phyloP scores from a whole-genome alignment of 2,329 filamentous ascomycete genomes.

The Metarhizium anisopliae region DNA sequence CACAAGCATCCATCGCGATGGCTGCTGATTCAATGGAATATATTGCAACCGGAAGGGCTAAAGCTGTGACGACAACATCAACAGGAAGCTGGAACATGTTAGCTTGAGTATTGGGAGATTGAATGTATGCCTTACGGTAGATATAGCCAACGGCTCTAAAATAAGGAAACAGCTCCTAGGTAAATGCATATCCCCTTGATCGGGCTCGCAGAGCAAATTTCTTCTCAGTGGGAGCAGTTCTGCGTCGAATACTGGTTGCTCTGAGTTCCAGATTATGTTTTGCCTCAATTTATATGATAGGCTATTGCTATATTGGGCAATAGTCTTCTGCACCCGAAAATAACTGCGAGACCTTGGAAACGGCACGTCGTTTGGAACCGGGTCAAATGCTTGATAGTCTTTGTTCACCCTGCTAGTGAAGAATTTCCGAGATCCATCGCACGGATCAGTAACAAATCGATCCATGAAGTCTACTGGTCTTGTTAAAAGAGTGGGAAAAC shows the following conservation, averaged over 20 bases:
- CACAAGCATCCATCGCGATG: conserved; percentile 68
- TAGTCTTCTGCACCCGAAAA: conserved; percentile 41
- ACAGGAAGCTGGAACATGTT: conserved; percentile 49
- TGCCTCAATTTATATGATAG: conserved; percentile 53
- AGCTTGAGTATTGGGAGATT: conserved; percentile 4
- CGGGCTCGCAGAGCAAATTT: conserved; percentile 68
- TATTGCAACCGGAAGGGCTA: conserved; percentile 75
- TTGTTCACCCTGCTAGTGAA: conserved; percentile 43
- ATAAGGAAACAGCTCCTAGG: conserved; percentile 56
- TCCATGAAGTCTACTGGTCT: conserved; percentile 28
- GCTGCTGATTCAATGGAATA: conserved; percentile 74
- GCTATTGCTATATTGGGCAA: conserved; percentile 78
- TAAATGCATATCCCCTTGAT: conserved; percentile 38
- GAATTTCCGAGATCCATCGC: conserved; percentile 55
- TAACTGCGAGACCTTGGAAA: conserved; percentile 35
- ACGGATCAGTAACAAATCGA: conserved; percentile 48
- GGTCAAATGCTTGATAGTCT: conserved; percentile 54
- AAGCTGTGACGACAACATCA: conserved; percentile 60
- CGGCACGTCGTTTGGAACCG: conserved; percentile 49
- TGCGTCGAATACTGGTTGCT: conserved; percentile 76
- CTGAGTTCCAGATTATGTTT: conserved; percentile 43
- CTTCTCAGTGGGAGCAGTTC: conserved; percentile 68
- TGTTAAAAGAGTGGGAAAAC: not conserved
- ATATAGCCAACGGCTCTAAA: conserved; percentile 68
- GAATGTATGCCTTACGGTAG: conserved; percentile 47